Base-by-base conservation (phyloP, 2,329 filamentous ascomycete species). In the Talaromyces sp. region DNA sequence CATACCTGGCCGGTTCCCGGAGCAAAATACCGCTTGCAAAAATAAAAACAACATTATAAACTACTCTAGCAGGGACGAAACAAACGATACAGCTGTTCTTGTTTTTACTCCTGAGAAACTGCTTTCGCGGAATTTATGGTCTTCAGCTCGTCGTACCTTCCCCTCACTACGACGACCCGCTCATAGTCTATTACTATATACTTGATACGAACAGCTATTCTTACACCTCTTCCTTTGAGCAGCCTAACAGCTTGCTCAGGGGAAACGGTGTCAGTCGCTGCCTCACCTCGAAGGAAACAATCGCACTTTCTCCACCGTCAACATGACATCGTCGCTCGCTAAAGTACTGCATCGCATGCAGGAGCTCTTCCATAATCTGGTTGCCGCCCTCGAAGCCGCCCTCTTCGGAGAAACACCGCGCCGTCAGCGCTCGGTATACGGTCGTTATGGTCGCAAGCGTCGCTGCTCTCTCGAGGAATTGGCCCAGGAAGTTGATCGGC, bases 291-390 rank as follows among this genome's bases (percentile, higher is more conserved):
- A 14, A 33, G 27, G 49, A 33, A 52, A 37, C 52, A 37, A 35
- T 56, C 14, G 49, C 16, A n/a, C 11, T 4, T 52, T 24, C 19
- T 19, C 14, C n/a, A 13, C 47, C 39, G 41, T 68, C 67, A 73
- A 68, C 70, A 78, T 78, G 76, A 67, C 76, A 57, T 71, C 72
- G 47, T 71, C 75, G 63, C 71, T 80, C 56, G 69, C 74, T 67
- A 80, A 76, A 67, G 74, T 78, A 66, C 71, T 78, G 70, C 76
- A 76, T 65, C 73, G 75, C 64, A 71, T 80, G 73, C 78, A 78
- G 69, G 72, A 78, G 63, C 71, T 80, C 50, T 80, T 80, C 67
- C 74, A 75, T 45, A 77, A 76, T 65, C 70, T 80, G 49, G 71
- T 80, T 39, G 69, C 74, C 35, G 74, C 75, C 11, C 68, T 82